phyloP scores from a whole-genome alignment of 2,329 filamentous ascomycete species.

The Talaromyces amestolkiae region DNA sequence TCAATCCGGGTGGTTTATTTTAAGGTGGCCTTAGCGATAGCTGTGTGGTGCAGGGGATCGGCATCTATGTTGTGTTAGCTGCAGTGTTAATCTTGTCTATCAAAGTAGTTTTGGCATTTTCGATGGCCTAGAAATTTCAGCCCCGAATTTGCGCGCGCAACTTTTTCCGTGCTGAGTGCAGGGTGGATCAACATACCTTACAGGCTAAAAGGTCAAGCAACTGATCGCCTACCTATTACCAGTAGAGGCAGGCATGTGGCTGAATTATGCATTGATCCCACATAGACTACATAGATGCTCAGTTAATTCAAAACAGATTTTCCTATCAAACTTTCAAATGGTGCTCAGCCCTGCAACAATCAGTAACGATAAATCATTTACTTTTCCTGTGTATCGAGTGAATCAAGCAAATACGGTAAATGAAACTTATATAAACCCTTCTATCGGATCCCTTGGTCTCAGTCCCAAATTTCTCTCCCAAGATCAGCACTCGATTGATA shows the following conservation, averaged over 20 bases:
- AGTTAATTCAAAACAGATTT: background rate
- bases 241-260: background rate
- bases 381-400: background rate
- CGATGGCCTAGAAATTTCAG: background rate
- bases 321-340: background rate
- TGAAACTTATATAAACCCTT: background rate
- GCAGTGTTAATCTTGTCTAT: too few species aligned
- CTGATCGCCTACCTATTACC: background rate
- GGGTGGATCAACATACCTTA: background rate
- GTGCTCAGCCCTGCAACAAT: background rate
- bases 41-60: too few species aligned
- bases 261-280: background rate
- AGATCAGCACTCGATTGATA: background rate
- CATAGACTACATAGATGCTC: background rate
- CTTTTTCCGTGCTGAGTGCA: background rate
- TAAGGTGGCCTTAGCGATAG: too few species aligned
- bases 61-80: too few species aligned
- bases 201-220: too few species aligned
- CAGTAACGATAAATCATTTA: background rate
- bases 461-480: background rate
- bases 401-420: background rate
- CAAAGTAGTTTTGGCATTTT: too few species aligned
- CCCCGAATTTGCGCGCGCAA: slow-evolving; percentile 1
- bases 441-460: background rate
- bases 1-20: too few species aligned